Evolutionary conservation across 164 flowering plant species (phyloP).

Genomic region (Annona squamosa): DNA sequence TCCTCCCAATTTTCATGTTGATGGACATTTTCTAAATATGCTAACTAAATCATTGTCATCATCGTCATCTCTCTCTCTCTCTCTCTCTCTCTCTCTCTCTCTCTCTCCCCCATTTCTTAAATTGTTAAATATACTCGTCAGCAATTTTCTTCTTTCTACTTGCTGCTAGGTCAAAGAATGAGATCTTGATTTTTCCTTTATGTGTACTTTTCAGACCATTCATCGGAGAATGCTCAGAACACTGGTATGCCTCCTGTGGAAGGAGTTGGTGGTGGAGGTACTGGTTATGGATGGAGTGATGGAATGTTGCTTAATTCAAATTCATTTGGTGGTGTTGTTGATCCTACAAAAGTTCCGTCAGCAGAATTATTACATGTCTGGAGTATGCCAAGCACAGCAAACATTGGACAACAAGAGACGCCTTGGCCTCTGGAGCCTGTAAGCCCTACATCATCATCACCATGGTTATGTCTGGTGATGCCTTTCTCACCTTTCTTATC

Average conservation of each 20-base stretch:
- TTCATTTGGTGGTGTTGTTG: constrained; percentile 39
- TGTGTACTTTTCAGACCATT: constrained; percentile 1
- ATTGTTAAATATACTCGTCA: not conserved
- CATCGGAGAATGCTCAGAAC: constrained; percentile 20
- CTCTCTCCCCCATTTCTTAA: not conserved
- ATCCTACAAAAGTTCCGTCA: constrained; percentile 70
- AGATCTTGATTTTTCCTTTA: not conserved
- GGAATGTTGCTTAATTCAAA: constrained; percentile 30
- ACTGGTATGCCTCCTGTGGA: constrained; percentile 67
- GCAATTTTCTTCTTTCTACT: not conserved
- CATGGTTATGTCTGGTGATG: no score
- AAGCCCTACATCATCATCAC: constrained; percentile 13
- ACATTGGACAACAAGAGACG: constrained; percentile 79
- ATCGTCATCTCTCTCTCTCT: not conserved
- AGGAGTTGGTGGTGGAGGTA: constrained; percentile 97
- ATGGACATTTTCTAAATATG: not conserved
- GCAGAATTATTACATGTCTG: constrained; percentile 76
- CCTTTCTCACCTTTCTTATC: not conserved
- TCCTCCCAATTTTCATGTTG: not conserved
- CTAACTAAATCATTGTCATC: no score
- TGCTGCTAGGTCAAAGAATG: constrained; percentile 5
- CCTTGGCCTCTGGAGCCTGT: constrained; percentile 77
- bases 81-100: not conserved
- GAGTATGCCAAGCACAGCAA: constrained; percentile 92
- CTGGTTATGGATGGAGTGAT: constrained; percentile 95